Conservation (phyloP, 768 basidiomycete species). For the Boletus huronensis region DNA sequence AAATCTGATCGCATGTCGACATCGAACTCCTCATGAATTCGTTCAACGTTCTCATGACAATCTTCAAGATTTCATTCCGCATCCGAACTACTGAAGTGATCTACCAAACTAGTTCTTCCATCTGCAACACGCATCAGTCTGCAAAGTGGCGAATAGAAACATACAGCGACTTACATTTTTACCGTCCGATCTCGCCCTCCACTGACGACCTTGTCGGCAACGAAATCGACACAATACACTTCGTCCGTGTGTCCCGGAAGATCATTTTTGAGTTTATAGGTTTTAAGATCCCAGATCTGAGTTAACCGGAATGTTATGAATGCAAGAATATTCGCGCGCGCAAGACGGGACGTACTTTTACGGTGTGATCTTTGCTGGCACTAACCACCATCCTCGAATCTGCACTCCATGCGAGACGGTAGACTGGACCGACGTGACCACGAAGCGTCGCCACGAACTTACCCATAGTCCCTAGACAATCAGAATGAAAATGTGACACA, state of each 20-base stretch:
- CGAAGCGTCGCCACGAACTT: constrained; percentile 89
- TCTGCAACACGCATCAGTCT: constrained; percentile 13
- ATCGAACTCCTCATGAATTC: neutral
- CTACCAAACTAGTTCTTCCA: constrained; percentile 29
- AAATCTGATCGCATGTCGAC: neutral
- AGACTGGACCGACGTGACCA: constrained; percentile 93
- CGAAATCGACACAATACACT: constrained; percentile 98
- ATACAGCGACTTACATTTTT: constrained; percentile 70
- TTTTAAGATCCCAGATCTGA: constrained; percentile 93
- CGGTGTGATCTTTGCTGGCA: constrained; percentile 92
- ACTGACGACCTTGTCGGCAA: constrained; percentile 98
- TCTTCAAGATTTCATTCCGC: neutral
- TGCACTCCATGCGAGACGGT: constrained; percentile 92
- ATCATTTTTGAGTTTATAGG: constrained; percentile 91
- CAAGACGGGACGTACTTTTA: constrained; percentile 62
- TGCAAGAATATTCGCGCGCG: neutral
- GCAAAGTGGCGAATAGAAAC: neutral
- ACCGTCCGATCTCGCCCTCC: constrained; percentile 90
- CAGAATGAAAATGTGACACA: neutral
- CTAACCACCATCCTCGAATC: constrained; percentile 90
- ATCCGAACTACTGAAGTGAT: neutral
- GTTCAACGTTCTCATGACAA: neutral
- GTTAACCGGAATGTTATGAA: neutral
- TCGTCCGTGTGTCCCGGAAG: constrained; percentile 96
- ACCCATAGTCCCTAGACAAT: constrained; percentile 50